A percentile compares a stretch with the other conserved stretches of the same genome.
Evolutionary conservation across 495 filamentous ascomycete genomes (phyloP).

Genomic region (Podospora pseudoanserina): DNA sequence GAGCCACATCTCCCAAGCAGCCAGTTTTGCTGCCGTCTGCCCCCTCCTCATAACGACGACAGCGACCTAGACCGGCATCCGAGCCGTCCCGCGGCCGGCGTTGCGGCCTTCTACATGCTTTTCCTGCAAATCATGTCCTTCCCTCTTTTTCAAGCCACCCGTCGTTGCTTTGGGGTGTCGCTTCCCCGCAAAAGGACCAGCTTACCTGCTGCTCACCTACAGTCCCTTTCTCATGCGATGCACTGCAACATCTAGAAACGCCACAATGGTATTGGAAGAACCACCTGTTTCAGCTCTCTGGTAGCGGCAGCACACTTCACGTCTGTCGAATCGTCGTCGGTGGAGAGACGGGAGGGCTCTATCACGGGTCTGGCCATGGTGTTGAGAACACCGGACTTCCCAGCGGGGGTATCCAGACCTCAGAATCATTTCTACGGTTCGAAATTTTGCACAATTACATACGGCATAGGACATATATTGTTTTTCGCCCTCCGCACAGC

Average conservation of each 20-base stretch:
- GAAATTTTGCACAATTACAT: background rate
- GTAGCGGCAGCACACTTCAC: slow-evolving; percentile 19
- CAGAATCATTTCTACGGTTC: background rate
- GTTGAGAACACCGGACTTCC: background rate
- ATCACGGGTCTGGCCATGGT: background rate
- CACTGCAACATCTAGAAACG: slow-evolving; percentile 16
- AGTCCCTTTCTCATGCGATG: slow-evolving; percentile 6
- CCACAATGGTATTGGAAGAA: slow-evolving; percentile 24
- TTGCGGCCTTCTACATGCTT: background rate
- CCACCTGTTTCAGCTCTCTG: slow-evolving; percentile 17
- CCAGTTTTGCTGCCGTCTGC: background rate
- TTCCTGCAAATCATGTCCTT: slow-evolving; percentile 14
- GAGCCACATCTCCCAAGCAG: background rate
- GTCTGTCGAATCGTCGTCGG: slow-evolving; percentile 22
- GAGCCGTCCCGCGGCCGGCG: slow-evolving; percentile 28
- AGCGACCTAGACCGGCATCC: slow-evolving; percentile 19
- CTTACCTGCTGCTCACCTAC: slow-evolving; percentile 5
- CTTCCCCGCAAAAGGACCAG: slow-evolving; percentile 24
- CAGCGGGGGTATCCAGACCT: background rate
- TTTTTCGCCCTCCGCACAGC: background rate
- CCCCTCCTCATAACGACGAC: background rate
- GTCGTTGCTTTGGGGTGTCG: slow-evolving; percentile 9
- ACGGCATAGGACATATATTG: background rate
- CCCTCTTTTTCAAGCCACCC: slow-evolving; percentile 24
- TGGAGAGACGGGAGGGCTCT: slow-evolving; percentile 8